phyloP scores from a whole-genome alignment of 805 yeast species.

The Kuraishia molischiana region DNA sequence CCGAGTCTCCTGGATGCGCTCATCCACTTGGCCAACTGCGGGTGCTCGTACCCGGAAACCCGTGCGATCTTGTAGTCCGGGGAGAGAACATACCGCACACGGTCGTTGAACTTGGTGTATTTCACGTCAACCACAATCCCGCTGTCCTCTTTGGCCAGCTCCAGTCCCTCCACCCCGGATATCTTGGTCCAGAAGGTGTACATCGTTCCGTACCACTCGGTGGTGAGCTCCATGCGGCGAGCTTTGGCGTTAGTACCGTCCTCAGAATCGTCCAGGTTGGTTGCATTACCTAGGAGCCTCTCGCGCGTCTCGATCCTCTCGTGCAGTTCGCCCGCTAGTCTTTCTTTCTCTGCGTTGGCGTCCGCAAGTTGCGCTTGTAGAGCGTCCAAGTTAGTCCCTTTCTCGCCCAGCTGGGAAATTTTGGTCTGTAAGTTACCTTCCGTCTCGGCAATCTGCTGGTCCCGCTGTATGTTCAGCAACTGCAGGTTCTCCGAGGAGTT shows the following conservation, averaged over 20 bases:
- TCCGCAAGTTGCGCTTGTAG: background rate
- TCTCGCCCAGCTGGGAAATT: background rate
- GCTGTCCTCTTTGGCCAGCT: background rate
- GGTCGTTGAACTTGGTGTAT: background rate
- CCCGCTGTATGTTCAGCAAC: background rate
- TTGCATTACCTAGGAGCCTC: background rate
- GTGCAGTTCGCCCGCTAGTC: background rate
- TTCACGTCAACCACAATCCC: background rate
- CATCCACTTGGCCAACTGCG: background rate
- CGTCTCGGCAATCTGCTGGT: background rate
- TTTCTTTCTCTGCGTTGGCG: background rate
- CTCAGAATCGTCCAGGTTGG: background rate
- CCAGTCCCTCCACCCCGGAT: background rate
- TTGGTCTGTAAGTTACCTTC: background rate
- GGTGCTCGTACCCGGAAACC: background rate
- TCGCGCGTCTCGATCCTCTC: background rate
- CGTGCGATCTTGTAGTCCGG: background rate
- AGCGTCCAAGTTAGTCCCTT: background rate
- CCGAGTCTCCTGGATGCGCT: no score
- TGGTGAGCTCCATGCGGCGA: background rate
- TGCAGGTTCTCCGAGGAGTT: background rate
- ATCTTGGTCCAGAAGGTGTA: background rate
- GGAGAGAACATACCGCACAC: background rate
- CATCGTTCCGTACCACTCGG: background rate
- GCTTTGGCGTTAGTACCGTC: background rate